These are phyloP conservation scores for Jaltomata sinuosa DNA, from an alignment of 257 asterid species.

Conservation along the genomic window DNA sequence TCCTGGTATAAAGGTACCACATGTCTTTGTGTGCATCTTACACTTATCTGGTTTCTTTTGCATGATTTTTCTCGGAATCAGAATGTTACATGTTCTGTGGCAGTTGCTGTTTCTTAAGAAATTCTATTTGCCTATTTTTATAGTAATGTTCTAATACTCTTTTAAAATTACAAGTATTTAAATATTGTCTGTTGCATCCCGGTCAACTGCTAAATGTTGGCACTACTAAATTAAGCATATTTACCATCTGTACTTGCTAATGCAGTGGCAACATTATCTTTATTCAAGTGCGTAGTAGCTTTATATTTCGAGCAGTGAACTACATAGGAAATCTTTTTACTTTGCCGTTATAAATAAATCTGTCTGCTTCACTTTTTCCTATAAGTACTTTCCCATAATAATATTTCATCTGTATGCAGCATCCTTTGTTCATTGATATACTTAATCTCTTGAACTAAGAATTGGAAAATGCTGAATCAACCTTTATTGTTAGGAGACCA, in stretches of 20 bases:
- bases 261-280: not conserved
- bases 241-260: not conserved
- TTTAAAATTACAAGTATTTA: not conserved
- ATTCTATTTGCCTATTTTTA: not conserved
- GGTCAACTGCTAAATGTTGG: not conserved
- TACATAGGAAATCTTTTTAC: not conserved
- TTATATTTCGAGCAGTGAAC: not conserved
- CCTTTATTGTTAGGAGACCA: not conserved
- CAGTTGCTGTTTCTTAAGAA: not conserved
- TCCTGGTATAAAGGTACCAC: conserved; percentile 87
- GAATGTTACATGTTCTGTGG: not conserved
- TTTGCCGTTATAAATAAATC: not conserved
- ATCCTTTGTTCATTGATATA: not conserved
- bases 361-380: not conserved
- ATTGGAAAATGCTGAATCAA: not conserved
- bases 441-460: not conserved
- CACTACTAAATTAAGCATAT: not conserved
- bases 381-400: not conserved
- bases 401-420: not conserved
- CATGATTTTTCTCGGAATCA: not conserved
- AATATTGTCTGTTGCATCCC: not conserved
- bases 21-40: not conserved
- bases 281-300: not conserved
- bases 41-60: not conserved
- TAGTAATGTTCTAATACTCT: not conserved